These are phyloP conservation scores for Paramecium sonneborni DNA, from an alignment of 73 alveolate species.

Conservation along the genomic window DNA sequence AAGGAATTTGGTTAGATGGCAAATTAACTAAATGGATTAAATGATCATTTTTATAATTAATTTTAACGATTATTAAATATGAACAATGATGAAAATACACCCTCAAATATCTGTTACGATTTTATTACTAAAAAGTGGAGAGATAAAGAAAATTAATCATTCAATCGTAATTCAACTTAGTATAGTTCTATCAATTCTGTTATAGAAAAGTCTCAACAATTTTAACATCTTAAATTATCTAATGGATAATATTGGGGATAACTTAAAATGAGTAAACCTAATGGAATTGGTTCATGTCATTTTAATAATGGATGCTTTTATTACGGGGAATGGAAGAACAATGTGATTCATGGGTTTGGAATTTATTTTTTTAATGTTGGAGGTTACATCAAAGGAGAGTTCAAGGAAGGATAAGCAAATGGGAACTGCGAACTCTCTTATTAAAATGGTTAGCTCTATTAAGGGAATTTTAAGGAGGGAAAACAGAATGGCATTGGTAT, in stretches of 20 bases:
- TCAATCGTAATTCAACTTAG: neutral
- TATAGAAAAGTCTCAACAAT: neutral
- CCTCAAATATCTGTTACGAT: neutral
- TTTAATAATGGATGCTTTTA: conserved; percentile 19
- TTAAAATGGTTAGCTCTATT: neutral
- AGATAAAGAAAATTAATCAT: conserved; percentile 5
- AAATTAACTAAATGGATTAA: conserved; percentile 68
- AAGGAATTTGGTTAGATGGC: conserved; percentile 78
- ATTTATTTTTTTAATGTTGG: neutral
- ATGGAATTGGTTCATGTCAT: conserved; percentile 30
- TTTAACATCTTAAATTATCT: neutral
- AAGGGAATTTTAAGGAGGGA: neutral
- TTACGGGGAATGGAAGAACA: conserved; percentile 49
- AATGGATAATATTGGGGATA: neutral
- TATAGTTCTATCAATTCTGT: conserved; percentile 33
- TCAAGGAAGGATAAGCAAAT: conserved; percentile 2
- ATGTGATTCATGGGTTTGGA: conserved; percentile 20
- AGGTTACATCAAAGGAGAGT: conserved; percentile 43
- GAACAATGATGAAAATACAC: neutral
- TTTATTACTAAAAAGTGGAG: neutral
- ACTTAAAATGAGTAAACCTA: neutral
- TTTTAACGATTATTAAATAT: neutral
- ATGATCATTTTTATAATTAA: neutral
- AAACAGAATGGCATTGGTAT: neutral
- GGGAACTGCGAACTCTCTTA: conserved; percentile 4